Evolutionary conservation across 2,329 filamentous ascomycete species (phyloP), one percentile per base, ranked within the genome.

Genomic region (Verticillium nonalfalfae): DNA sequence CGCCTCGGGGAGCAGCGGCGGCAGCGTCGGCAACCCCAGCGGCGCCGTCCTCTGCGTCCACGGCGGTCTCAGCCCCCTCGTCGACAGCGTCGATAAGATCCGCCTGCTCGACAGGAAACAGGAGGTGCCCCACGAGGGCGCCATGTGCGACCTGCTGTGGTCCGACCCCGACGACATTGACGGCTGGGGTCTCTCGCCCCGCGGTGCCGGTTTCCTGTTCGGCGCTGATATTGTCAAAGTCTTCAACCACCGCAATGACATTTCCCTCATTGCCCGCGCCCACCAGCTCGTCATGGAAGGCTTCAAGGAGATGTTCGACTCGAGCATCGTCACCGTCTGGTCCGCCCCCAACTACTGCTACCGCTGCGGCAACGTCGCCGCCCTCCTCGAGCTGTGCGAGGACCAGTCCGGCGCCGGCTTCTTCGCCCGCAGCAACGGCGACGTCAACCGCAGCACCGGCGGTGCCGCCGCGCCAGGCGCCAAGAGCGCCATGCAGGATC

Each of bases 281-380:
- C 95, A 99, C 73, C 95, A 99, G 75, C 86, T 99, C 26, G 95
- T 99, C 66, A 99, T 98, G 95, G 95, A 99, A 74, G 95, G 95
- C 0, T 99, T 97, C 76, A 98, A 98, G 78, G 95, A 98, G 74
- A 98, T 98, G 93, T 99, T 98, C 71, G 92, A 97, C 72, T 90
- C 88, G 14, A 91, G 88, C 57, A 97, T 99, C 66, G 95, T 98
- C 52, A 99, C 95, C 0, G 95, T 99, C n/a, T 99, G 95, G 94
- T 96, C 91, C 0, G 93, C 93, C 10, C 93, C 93, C 1, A 97
- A 97, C 74, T 97, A 97, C 80, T 97, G 93, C 78, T 97, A 97
- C 77, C 87, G 92, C 65, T 97, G 93, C 71, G 93, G 93, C 60
- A 98, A 98, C 70, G 93, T 99, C 13, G 95, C 95, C 1, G 94